Conservation (phyloP, 768 basidiomycete genomes). For the Tulasnella sp. region DNA sequence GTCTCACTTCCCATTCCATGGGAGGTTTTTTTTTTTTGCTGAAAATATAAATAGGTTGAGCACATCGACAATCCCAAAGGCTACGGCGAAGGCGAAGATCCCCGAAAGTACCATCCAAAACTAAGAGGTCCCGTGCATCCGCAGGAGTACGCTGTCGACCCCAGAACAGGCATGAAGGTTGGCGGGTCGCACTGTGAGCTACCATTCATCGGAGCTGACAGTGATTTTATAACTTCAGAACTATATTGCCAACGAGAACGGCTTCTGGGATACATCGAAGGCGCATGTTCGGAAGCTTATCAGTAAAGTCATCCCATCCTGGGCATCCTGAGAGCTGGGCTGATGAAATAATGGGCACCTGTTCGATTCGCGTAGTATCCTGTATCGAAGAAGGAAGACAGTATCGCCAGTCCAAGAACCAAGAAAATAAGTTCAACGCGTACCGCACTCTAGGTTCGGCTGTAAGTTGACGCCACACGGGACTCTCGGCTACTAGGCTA, state of each 20-base stretch:
- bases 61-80: constrained; percentile 93
- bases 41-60: constrained; percentile 42
- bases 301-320: constrained; percentile 29
- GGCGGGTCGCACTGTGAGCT: not conserved
- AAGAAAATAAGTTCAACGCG: constrained; percentile 69
- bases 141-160: too few species aligned
- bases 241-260: constrained; percentile 75
- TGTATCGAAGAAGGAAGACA: constrained; percentile 76
- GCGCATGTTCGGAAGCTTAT: constrained; percentile 69
- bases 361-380: constrained; percentile 37
- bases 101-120: constrained; percentile 67
- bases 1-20: constrained; percentile 30
- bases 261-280: constrained; percentile 82
- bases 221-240: constrained; percentile 45
- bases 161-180: too few species aligned
- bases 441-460: constrained; percentile 73
- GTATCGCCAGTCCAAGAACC: constrained; percentile 52
- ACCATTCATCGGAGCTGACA: not conserved
- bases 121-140: constrained; percentile 78
- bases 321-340: not conserved
- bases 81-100: constrained; percentile 76
- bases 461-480: not conserved
- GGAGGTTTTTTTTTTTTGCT: not conserved
- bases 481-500: not conserved
- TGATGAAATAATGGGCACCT: not conserved